Evolutionary conservation across 768 basidiomycete species (phyloP).

Genomic region (Exidia glandulosa): DNA sequence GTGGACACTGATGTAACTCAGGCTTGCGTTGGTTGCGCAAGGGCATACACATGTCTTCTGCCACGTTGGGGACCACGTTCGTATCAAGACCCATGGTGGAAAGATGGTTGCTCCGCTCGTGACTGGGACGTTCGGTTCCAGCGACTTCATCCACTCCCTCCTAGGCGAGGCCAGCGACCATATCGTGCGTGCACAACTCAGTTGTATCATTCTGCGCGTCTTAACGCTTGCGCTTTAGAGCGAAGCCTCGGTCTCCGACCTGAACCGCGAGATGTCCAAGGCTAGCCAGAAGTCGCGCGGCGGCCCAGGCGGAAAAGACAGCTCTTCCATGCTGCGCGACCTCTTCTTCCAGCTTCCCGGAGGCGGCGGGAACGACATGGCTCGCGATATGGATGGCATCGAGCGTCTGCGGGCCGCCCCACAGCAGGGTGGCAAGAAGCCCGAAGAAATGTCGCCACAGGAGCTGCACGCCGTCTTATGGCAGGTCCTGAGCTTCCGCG

Average conservation of each 20-base stretch:
- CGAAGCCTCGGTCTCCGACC: conserved; percentile 75
- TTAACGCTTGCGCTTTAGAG: conserved; percentile 8
- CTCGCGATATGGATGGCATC: conserved; percentile 65
- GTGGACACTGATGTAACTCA: conserved; percentile 21
- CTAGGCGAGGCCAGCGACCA: conserved; percentile 35
- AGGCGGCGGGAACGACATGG: conserved; percentile 46
- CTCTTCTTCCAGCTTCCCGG: conserved; percentile 56
- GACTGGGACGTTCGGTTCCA: conserved; percentile 71
- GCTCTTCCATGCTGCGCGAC: conserved; percentile 36
- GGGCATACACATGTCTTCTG: conserved; percentile 71
- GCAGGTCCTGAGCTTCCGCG: conserved; percentile 79
- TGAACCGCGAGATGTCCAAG: conserved; percentile 65
- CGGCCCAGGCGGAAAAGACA: conserved; percentile 16
- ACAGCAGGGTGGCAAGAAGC: conserved; percentile 45
- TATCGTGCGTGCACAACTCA: conserved; percentile 30
- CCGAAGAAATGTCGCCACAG: conserved; percentile 79
- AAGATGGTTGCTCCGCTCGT: conserved; percentile 70
- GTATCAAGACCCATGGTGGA: conserved; percentile 64
- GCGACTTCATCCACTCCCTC: conserved; percentile 69
- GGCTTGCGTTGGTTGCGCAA: conserved; percentile 55
- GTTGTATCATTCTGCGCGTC: not conserved
- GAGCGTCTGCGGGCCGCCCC: conserved; percentile 54
- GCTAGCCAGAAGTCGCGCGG: conserved; percentile 47
- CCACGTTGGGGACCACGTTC: conserved; percentile 75
- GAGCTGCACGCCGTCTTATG: conserved; percentile 75